phyloP scores from a whole-genome alignment of 305 asterid species.

The Coffea humblotiana region DNA sequence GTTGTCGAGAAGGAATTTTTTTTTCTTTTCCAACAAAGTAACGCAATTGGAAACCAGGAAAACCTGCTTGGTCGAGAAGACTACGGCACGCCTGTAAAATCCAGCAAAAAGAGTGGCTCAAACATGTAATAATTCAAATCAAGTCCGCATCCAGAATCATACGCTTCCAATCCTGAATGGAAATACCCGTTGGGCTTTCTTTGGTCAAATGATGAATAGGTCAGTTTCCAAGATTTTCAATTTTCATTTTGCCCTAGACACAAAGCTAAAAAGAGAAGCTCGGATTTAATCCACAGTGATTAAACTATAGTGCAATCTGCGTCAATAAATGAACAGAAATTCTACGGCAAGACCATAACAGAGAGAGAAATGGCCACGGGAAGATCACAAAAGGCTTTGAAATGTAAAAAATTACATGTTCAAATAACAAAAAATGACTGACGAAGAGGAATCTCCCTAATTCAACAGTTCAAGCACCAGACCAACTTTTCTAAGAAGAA shows the following conservation, averaged over 20 bases:
- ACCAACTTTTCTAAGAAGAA: neutral
- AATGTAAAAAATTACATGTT: neutral
- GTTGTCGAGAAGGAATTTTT: too few relatives aligned
- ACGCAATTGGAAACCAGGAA: too few relatives aligned
- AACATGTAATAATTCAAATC: too few relatives aligned
- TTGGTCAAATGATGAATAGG: too few relatives aligned
- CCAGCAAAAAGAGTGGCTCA: neutral
- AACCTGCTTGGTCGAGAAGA: too few relatives aligned
- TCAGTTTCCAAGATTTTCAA: neutral
- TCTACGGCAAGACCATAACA: neutral
- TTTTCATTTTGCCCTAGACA: neutral
- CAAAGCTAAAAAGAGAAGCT: neutral
- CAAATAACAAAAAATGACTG: neutral
- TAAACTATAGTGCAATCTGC: too few relatives aligned
- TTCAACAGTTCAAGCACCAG: neutral
- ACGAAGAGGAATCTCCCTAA: neutral
- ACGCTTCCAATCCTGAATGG: neutral
- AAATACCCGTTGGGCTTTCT: neutral
- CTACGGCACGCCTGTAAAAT: neutral
- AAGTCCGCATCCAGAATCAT: neutral
- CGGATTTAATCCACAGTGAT: neutral
- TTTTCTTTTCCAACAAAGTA: too few relatives aligned
- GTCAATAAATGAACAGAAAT: neutral
- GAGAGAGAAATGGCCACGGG: neutral
- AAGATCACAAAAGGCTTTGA: neutral